Base-by-base conservation (phyloP, 2,329 filamentous ascomycete species). In the Fusarium austroafricanum region DNA sequence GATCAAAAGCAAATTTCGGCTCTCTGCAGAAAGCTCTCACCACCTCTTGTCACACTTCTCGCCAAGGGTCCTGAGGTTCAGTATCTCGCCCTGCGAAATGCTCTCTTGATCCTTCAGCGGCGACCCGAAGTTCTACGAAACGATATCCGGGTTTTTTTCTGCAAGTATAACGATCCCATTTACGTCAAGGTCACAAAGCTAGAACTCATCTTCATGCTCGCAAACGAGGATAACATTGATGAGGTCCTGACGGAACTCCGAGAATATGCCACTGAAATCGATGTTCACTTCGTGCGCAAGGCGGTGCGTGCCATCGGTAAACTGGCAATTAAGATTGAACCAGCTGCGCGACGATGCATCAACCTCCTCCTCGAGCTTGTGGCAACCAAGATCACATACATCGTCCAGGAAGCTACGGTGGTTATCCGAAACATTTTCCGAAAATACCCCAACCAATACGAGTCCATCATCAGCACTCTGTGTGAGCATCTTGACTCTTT, bases 131-230 rank as follows among this genome's bases (percentile, higher is more conserved):
- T 99, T 10, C 81, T 99, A 54, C 89, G 94, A 67, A 98, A 97
- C 79, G 96, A 99, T 79, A 98, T 99, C 66, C 89, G 96, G 45
- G 96, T 99, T 31, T 99, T 99, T 82, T 99, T 99, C 81, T 99
- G 96, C 89, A 99, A 99, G 84, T 99, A 99, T 81, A 99, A 99
- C 78, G 96, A 99, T 76, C 96, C 96, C 0, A 99, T 99, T 68
- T 99, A 98, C 78, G 96, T 99, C 81, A 99, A 99, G 80, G 96
- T 99, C 51, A 99, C 96, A 17, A 99, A 99, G 81, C 86, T 99
- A 49, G 96, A 99, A 80, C 87, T 99, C 72, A 98, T 99, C 71
- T 99, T 99, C 80, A 99, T 98, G 96, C 87, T 99, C 62, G 96
- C 96, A 10, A 97, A 89, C 33, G 94, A 97, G 79, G 92, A 90